A percentile compares a stretch with the other conserved stretches of the same genome.
Evolutionary conservation across 345 rosid species (phyloP).

Genomic region (Eucalyptus marginata): DNA sequence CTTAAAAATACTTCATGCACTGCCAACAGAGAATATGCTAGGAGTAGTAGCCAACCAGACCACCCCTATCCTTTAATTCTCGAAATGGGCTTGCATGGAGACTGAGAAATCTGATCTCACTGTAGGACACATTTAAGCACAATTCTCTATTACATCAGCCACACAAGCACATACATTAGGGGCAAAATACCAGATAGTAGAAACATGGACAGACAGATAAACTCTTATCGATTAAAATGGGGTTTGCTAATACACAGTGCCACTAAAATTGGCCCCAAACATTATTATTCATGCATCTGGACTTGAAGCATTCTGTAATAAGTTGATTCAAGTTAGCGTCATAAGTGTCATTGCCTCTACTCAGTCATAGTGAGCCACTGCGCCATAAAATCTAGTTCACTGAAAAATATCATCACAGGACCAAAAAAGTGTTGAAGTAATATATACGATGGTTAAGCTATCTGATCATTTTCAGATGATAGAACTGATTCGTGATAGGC

Average conservation of each 20-base stretch:
- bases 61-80: neutral
- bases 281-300: neutral
- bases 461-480: neutral
- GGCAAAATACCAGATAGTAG: neutral
- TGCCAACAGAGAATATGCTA: neutral
- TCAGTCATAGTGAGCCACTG: neutral
- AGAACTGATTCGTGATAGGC: neutral
- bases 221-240: neutral
- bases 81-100: neutral
- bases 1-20: neutral
- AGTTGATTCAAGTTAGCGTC: neutral
- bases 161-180: neutral
- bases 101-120: neutral
- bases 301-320: neutral
- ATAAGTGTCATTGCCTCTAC: neutral
- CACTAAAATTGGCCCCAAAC: neutral
- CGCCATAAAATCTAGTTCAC: neutral
- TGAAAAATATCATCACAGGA: neutral
- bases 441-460: neutral
- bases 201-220: neutral
- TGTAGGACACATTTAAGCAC: neutral
- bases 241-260: neutral
- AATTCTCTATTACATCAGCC: neutral
- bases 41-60: neutral
- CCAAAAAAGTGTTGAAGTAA: neutral